Evolutionary conservation across 345 rosid species (phyloP).

Genomic region (Dipteronia dyeriana): DNA sequence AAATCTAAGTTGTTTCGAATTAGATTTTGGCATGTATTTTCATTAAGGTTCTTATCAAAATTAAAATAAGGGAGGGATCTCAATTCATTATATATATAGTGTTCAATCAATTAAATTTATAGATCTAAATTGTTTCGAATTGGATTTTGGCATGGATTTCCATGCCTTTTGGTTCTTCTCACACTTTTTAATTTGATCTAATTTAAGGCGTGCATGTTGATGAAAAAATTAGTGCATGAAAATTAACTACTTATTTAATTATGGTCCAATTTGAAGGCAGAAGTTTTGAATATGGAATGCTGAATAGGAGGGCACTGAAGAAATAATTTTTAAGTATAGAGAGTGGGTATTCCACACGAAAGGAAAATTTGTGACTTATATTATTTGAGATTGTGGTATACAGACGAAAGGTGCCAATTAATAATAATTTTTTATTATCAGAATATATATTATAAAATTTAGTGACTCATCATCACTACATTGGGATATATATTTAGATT

Average conservation of each 20-base stretch:
- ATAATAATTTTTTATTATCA: background rate
- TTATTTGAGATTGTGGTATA: slow-evolving; percentile 1
- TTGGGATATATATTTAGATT: background rate
- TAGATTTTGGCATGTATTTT: background rate
- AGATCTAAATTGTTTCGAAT: no score
- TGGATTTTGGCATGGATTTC: background rate
- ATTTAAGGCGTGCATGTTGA: no score
- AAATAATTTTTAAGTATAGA: background rate
- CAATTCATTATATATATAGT: no score
- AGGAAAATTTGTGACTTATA: background rate
- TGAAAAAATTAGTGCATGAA: no score
- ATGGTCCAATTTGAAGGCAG: no score
- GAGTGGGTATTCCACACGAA: slow-evolving; percentile 17
- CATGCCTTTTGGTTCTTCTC: background rate
- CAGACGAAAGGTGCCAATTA: slow-evolving; percentile 6
- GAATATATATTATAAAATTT: background rate
- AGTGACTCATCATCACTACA: background rate
- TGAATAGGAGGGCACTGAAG: slow-evolving; percentile 21
- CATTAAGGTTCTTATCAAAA: no score
- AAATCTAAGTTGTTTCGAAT: no score
- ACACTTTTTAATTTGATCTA: background rate
- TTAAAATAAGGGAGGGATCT: no score
- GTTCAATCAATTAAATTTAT: background rate
- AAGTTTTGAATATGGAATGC: slow-evolving; percentile 5
- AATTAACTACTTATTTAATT: no score